phyloP scores from a whole-genome alignment of 2,329 filamentous ascomycete genomes.

The Nemania bipapillata region DNA sequence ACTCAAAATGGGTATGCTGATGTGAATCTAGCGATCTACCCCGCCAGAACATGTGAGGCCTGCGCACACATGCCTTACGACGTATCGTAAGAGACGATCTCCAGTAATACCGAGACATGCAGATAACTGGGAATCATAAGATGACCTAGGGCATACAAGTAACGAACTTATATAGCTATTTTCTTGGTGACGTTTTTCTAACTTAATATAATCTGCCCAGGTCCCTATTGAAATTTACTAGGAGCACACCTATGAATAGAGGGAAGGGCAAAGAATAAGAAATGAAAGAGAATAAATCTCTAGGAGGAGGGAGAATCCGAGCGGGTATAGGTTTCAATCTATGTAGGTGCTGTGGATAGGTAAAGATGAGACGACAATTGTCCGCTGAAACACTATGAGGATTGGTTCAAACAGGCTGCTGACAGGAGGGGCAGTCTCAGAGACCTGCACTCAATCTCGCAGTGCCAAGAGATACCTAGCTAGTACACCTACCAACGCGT shows the following conservation, averaged over 20 bases:
- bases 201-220: too few species aligned
- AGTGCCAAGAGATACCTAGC: slow-evolving; percentile 14
- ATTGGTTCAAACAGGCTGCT: slow-evolving; percentile 16
- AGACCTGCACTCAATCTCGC: slow-evolving; percentile 18
- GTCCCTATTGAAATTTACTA: neutral
- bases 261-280: too few species aligned
- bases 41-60: neutral
- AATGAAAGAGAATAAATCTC: neutral
- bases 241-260: neutral
- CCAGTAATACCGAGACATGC: slow-evolving; percentile 8
- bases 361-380: slow-evolving; percentile 1
- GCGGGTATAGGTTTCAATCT: neutral
- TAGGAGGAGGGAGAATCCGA: neutral
- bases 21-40: neutral
- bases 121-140: neutral
- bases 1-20: too few species aligned
- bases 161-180: too few species aligned
- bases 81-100: neutral
- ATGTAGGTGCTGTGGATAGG: neutral
- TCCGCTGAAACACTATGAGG: slow-evolving; percentile 24
- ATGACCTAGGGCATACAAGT: too few species aligned
- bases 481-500: neutral
- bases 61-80: neutral
- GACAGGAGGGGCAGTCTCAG: slow-evolving; percentile 12
- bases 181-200: too few species aligned